A percentile compares a stretch with the other conserved stretches of the same genome.
These are phyloP conservation scores for Eleusine indica DNA, from an alignment of 176 grass and related monocot genomes.

Conservation along the genomic window DNA sequence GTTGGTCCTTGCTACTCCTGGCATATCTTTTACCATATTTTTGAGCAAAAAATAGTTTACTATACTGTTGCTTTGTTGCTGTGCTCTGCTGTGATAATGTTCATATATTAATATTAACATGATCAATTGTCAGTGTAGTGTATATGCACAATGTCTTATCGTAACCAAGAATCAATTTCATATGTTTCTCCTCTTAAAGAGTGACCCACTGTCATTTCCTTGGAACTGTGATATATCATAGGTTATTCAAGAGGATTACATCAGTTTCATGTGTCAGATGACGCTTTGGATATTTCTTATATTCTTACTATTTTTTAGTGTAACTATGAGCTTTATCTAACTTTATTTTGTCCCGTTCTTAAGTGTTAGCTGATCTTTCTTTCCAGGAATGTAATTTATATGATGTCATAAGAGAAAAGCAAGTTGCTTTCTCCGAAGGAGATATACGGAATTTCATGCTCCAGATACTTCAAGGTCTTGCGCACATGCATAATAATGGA, in stretches of 20 bases:
- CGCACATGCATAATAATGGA: constrained; percentile 91
- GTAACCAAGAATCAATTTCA: not conserved
- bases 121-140: not conserved
- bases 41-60: not conserved
- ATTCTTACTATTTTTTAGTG: not conserved
- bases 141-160: not conserved
- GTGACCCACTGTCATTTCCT: not conserved
- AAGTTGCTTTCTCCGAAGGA: constrained; percentile 56
- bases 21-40: constrained; percentile 2
- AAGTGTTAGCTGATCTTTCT: not conserved
- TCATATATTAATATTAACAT: not conserved
- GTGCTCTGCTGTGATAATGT: not conserved
- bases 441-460: constrained; percentile 70
- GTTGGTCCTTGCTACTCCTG: constrained; percentile 35
- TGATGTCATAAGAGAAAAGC: constrained; percentile 75
- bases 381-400: constrained; percentile 75
- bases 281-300: not conserved
- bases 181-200: not conserved
- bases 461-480: constrained; percentile 87
- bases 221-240: not conserved
- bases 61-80: not conserved
- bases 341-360: not conserved
- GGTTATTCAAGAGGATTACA: not conserved
- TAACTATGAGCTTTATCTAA: not conserved
- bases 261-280: not conserved